Evolutionary conservation across 768 basidiomycete genomes (phyloP).

Genomic region (Crucibulum laeve): DNA sequence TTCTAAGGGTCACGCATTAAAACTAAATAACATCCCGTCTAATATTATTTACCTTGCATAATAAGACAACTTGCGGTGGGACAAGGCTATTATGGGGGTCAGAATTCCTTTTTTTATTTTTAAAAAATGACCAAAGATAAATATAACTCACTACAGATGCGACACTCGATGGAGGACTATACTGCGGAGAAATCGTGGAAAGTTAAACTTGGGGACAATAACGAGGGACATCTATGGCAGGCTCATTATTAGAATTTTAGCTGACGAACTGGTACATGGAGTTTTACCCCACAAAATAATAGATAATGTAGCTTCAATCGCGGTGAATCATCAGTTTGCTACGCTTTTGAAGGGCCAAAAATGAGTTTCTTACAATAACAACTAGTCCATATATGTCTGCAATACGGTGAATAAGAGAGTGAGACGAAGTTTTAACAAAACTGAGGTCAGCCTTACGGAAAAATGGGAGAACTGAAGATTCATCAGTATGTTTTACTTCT

Average conservation of each 20-base stretch:
- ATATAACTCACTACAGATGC: slow-evolving; percentile 44
- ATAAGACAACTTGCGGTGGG: slow-evolving; percentile 59
- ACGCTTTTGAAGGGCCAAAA: neutral
- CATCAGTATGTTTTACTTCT: neutral
- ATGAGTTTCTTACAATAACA: slow-evolving; percentile 41
- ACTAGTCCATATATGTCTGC: slow-evolving; percentile 60
- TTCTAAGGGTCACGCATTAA: slow-evolving; percentile 28
- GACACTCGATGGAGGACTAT: slow-evolving; percentile 51
- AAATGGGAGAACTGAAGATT: slow-evolving; percentile 47
- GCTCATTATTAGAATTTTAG: neutral
- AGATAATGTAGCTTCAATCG: slow-evolving; percentile 43
- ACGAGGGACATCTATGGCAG: slow-evolving; percentile 45
- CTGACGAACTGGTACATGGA: neutral
- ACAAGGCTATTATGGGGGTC: slow-evolving; percentile 42
- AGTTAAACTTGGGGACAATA: slow-evolving; percentile 63
- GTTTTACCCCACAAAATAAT: slow-evolving; percentile 45
- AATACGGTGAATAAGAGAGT: slow-evolving; percentile 1
- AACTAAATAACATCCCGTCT: neutral
- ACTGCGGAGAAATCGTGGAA: slow-evolving; percentile 48
- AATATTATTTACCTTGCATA: slow-evolving; percentile 50
- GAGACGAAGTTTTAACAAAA: too few relatives aligned
- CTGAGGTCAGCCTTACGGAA: slow-evolving; percentile 40
- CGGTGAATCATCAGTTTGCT: slow-evolving; percentile 3
- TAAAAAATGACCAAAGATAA: neutral
- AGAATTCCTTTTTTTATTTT: neutral